Conservation (phyloP, 2,329 filamentous ascomycete species). For the Fusarium musae region DNA sequence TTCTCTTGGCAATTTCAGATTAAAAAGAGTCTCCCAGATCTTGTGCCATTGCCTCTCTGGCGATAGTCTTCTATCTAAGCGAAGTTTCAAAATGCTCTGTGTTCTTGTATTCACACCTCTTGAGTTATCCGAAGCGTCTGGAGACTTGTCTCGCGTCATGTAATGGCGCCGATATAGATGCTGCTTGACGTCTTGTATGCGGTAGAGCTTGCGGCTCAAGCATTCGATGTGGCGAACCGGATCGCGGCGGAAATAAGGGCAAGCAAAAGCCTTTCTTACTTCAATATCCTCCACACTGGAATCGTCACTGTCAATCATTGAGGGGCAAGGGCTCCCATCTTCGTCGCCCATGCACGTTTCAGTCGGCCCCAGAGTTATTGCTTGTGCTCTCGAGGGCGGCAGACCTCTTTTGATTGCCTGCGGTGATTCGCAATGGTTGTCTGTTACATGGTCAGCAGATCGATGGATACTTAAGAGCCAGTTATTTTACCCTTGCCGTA, state of each 20-base stretch:
- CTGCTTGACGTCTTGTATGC: neutral
- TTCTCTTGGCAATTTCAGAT: neutral
- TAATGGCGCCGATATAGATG: neutral
- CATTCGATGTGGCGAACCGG: neutral
- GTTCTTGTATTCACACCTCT: neutral
- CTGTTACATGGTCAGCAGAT: accelerated
- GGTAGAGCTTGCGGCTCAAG: neutral
- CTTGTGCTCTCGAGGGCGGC: accelerated
- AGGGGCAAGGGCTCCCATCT: neutral
- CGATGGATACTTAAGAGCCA: accelerated
- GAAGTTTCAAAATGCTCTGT: neutral
- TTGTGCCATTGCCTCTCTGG: neutral
- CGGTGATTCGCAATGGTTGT: accelerated
- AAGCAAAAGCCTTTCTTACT: accelerated
- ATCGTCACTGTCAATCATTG: neutral
- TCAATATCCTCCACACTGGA: neutral
- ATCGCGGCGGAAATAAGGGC: neutral
- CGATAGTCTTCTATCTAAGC: neutral
- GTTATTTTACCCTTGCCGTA: accelerated
- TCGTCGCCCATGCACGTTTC: neutral
- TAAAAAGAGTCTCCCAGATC: neutral
- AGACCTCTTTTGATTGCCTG: too few relatives aligned
- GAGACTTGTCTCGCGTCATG: accelerated
- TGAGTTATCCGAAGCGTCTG: neutral
- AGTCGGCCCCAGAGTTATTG: accelerated